These are phyloP conservation scores for Hymenoscyphus infarciens DNA, from an alignment of 2,329 filamentous ascomycete genomes.

Conservation along the genomic window DNA sequence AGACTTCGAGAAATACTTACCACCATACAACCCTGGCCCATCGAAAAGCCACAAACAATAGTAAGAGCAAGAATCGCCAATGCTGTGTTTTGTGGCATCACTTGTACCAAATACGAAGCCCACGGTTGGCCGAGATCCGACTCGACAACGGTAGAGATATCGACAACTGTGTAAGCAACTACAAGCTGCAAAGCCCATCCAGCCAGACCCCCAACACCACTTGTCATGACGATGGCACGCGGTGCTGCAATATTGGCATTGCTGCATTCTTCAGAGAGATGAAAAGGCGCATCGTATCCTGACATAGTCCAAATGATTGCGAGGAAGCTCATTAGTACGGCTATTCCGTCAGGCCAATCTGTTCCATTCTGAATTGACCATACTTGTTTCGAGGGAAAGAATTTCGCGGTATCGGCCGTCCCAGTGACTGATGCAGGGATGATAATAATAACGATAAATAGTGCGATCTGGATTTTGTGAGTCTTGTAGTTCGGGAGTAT, in stretches of 20 bases:
- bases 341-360: slow-evolving; percentile 63
- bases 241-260: slow-evolving; percentile 69
- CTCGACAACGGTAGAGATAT: slow-evolving; percentile 52
- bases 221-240: slow-evolving; percentile 68
- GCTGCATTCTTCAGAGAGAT: slow-evolving; percentile 71
- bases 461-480: background rate
- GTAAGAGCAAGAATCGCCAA: slow-evolving; percentile 58
- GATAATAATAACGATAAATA: slow-evolving; percentile 43
- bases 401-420: slow-evolving; percentile 50
- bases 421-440: slow-evolving; percentile 55
- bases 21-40: slow-evolving; percentile 70
- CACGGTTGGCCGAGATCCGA: slow-evolving; percentile 66
- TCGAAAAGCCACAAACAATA: slow-evolving; percentile 63
- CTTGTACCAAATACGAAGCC: slow-evolving; percentile 64
- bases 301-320: slow-evolving; percentile 67
- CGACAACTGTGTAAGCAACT: slow-evolving; percentile 63
- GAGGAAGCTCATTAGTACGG: slow-evolving; percentile 69
- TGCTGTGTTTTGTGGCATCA: slow-evolving; percentile 55
- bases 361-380: slow-evolving; percentile 68
- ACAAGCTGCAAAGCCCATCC: slow-evolving; percentile 74
- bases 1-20: background rate
- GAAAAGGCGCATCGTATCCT: slow-evolving; percentile 67
- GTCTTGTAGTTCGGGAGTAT: background rate
- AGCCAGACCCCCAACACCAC: slow-evolving; percentile 59
- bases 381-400: slow-evolving; percentile 54